Conservation (phyloP, 2,329 filamentous ascomycete genomes). For the Macrophomina pseudophaseolina region DNA sequence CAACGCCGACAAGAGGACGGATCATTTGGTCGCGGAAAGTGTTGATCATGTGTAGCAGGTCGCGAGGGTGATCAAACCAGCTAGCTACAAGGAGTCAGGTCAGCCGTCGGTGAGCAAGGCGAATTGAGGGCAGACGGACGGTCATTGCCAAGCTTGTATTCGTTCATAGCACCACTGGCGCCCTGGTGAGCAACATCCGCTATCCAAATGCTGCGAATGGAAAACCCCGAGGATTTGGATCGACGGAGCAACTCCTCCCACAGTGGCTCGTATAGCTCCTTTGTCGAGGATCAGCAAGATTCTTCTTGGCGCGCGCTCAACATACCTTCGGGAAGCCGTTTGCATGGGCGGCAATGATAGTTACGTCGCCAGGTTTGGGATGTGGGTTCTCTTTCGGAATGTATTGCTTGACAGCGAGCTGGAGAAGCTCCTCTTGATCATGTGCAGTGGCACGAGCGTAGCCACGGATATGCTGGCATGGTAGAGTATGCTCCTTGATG, state of each 20-base stretch:
- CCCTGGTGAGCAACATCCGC: conserved; percentile 89
- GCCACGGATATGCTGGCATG: conserved; percentile 79
- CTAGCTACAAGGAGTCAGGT: conserved; percentile 60
- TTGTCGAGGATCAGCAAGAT: conserved; percentile 26
- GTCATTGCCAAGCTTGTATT: conserved; percentile 78
- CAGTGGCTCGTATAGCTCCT: conserved; percentile 91
- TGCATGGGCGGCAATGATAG: conserved; percentile 84
- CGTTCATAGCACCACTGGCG: conserved; percentile 77
- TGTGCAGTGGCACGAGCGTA: conserved; percentile 74
- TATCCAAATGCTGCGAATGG: conserved; percentile 85
- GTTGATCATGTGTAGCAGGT: conserved; percentile 85
- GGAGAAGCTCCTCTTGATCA: conserved; percentile 74
- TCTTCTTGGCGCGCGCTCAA: background rate
- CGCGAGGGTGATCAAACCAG: conserved; percentile 85
- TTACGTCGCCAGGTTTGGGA: conserved; percentile 77
- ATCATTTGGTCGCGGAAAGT: conserved; percentile 79
- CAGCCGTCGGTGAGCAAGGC: background rate
- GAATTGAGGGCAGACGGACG: conserved; percentile 59
- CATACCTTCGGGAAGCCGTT: conserved; percentile 89
- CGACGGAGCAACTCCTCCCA: conserved; percentile 79
- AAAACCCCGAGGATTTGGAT: conserved; percentile 64
- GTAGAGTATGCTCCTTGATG: conserved; percentile 72
- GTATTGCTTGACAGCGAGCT: conserved; percentile 86
- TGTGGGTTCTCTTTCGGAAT: conserved; percentile 72
- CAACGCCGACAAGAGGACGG: conserved; percentile 80